phyloP scores from a whole-genome alignment of 176 grass and related monocot species.

The Phoenix roebelenii region DNA sequence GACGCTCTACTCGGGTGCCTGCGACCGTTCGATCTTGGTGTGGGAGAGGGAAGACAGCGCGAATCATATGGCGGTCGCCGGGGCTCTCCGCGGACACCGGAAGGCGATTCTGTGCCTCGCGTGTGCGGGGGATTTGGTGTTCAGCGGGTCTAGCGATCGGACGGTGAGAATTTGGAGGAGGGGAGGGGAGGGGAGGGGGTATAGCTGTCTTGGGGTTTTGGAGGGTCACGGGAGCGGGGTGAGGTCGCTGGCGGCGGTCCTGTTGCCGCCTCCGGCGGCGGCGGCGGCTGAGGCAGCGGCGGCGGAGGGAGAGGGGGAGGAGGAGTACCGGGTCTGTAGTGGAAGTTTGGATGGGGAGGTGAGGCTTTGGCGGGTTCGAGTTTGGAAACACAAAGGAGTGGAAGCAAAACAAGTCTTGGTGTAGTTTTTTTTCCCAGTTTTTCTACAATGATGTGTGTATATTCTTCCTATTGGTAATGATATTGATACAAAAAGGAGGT shows the following conservation, averaged over 20 bases:
- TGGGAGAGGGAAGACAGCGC: slow-evolving; percentile 93
- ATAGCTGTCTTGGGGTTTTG: slow-evolving; percentile 54
- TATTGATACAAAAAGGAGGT: no score
- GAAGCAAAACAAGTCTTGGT: no score
- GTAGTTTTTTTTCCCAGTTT: no score
- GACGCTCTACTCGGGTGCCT: slow-evolving; percentile 55
- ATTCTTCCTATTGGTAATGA: no score
- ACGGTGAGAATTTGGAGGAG: slow-evolving; percentile 69
- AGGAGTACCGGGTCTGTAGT: slow-evolving; percentile 62
- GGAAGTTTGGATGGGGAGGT: slow-evolving; percentile 75
- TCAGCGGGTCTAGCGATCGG: slow-evolving; percentile 74
- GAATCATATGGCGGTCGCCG: slow-evolving; percentile 45
- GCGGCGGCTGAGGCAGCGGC: background rate
- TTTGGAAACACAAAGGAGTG: slow-evolving; percentile 13
- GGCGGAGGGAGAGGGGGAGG: background rate
- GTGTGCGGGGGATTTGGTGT: slow-evolving; percentile 42
- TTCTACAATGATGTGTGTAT: no score
- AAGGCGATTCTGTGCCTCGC: slow-evolving; percentile 70
- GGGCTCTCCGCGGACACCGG: slow-evolving; percentile 49
- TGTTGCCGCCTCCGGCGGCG: background rate
- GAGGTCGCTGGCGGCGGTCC: slow-evolving; percentile 40
- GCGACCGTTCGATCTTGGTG: slow-evolving; percentile 63
- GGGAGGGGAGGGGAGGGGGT: slow-evolving; percentile 26
- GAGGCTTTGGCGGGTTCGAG: slow-evolving; percentile 51
- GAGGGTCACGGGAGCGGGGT: slow-evolving; percentile 35